Conservation (phyloP, 257 asterid genomes). For the Gynochthodes officinalis region DNA sequence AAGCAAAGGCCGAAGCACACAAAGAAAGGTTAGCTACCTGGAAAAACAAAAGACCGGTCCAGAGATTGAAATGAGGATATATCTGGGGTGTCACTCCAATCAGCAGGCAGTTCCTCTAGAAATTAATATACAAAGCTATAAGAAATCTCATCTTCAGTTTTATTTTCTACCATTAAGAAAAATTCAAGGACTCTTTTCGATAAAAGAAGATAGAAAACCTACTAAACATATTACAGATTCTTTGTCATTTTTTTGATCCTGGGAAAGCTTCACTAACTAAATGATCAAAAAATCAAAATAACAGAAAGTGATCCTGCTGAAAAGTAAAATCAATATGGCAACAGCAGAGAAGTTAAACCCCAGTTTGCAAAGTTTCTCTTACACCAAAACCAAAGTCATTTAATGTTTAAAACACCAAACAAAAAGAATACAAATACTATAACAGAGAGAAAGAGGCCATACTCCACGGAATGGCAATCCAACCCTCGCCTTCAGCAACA, state of each 20-base stretch:
- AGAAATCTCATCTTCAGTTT: conserved; percentile 14
- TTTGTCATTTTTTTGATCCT: too few species aligned
- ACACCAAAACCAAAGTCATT: background rate
- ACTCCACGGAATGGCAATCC: conserved; percentile 72
- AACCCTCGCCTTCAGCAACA: conserved; percentile 75
- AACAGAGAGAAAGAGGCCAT: conserved; percentile 28
- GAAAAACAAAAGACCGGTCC: conserved; percentile 89
- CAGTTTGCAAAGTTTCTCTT: background rate
- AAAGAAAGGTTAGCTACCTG: conserved; percentile 51
- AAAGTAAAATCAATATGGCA: background rate
- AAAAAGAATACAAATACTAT: background rate
- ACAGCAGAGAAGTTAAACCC: background rate
- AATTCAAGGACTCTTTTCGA: conserved; percentile 14
- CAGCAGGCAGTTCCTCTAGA: conserved; percentile 78
- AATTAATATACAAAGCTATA: conserved; percentile 18
- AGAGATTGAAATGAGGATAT: conserved; percentile 58
- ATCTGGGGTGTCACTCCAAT: conserved; percentile 84
- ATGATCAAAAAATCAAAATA: background rate
- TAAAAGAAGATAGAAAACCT: background rate
- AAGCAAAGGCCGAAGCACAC: conserved; percentile 2
- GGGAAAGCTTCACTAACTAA: background rate
- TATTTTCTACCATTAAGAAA: conserved; percentile 5
- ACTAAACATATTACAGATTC: background rate
- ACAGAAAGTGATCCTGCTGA: background rate
- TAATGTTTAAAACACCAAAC: background rate